Conservation (phyloP, 2,329 filamentous ascomycete species). For the Ophiocordyceps sinensis region DNA sequence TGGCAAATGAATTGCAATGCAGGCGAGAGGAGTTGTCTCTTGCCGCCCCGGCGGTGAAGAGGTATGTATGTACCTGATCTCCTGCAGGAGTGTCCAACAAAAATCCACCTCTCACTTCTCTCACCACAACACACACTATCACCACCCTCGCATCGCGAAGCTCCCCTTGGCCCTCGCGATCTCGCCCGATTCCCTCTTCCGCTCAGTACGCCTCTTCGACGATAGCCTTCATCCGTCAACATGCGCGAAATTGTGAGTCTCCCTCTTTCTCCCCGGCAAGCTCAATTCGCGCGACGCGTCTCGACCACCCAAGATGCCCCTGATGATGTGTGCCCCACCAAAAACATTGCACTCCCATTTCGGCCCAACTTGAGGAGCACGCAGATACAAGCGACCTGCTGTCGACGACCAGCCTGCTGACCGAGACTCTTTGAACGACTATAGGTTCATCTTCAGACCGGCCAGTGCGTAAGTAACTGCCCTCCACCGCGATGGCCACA, state of each 20-base stretch:
- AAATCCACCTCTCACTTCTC: constrained; percentile 10
- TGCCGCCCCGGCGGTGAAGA: constrained; percentile 13
- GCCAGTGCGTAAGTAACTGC: constrained; percentile 70
- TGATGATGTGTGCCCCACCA: constrained; percentile 22
- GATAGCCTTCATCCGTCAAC: constrained; percentile 21
- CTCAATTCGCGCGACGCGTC: constrained; percentile 22
- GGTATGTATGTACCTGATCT: too few relatives aligned
- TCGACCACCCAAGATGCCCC: constrained; percentile 14
- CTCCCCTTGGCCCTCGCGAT: constrained; percentile 11
- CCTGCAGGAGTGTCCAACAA: constrained; percentile 8
- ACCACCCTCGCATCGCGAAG: constrained; percentile 14
- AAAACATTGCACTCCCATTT: constrained; percentile 4
- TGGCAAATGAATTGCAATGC: constrained; percentile 5
- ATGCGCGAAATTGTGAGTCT: constrained; percentile 58
- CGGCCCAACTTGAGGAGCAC: constrained; percentile 1
- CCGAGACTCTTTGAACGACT: constrained; percentile 26
- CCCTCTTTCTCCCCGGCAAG: constrained; percentile 1
- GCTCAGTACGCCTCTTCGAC: constrained; percentile 8
- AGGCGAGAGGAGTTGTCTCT: too few relatives aligned
- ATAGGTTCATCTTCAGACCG: constrained; percentile 99
- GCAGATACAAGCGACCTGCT: background rate
- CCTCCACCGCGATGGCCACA: constrained; percentile 1
- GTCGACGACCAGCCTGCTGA: constrained; percentile 31
- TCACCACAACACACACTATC: constrained; percentile 11
- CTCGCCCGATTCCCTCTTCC: constrained; percentile 4